These are phyloP conservation scores for Claviceps arundinis DNA, from an alignment of 2,329 filamentous ascomycete species.

Conservation along the genomic window DNA sequence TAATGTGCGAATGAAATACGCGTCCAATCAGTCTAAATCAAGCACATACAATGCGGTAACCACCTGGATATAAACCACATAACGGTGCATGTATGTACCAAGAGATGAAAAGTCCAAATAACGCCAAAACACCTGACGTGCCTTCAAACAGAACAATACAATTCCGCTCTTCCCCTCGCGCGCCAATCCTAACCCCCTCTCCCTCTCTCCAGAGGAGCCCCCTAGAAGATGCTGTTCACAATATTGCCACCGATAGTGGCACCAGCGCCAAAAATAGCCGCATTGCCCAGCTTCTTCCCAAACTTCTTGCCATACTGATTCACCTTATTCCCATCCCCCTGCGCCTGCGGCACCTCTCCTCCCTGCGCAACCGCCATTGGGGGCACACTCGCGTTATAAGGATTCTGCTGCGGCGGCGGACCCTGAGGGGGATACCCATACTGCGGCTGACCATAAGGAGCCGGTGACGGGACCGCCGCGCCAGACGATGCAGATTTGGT, in stretches of 20 bases:
- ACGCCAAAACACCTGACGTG: background rate
- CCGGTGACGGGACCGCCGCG: conserved; percentile 17
- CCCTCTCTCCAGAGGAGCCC: too few species aligned
- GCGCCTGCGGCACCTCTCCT: conserved; percentile 19
- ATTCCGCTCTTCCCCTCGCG: background rate
- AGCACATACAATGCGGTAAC: background rate
- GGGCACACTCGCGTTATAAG: conserved; percentile 58
- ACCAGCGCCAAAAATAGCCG: conserved; percentile 83
- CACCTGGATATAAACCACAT: too few species aligned
- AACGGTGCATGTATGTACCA: too few species aligned
- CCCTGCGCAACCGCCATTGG: conserved; percentile 58
- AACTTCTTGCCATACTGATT: conserved; percentile 81
- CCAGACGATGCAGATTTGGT: conserved; percentile 23
- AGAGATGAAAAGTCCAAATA: background rate
- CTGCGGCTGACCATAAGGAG: conserved; percentile 23
- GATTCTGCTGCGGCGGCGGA: conserved; percentile 39
- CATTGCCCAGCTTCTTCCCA: conserved; percentile 75
- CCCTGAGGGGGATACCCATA: conserved; percentile 17
- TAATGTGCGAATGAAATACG: too few species aligned
- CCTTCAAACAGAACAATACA: background rate
- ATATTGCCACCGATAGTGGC: conserved; percentile 83
- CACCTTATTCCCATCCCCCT: conserved; percentile 44
- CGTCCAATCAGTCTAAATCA: background rate
- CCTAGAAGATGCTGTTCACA: conserved; percentile 78
- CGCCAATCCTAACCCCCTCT: background rate